A percentile compares a stretch with the other conserved stretches of the same genome.
These are phyloP conservation scores for Cardamine resedifolia DNA, from an alignment of 345 rosid species.

Conservation along the genomic window DNA sequence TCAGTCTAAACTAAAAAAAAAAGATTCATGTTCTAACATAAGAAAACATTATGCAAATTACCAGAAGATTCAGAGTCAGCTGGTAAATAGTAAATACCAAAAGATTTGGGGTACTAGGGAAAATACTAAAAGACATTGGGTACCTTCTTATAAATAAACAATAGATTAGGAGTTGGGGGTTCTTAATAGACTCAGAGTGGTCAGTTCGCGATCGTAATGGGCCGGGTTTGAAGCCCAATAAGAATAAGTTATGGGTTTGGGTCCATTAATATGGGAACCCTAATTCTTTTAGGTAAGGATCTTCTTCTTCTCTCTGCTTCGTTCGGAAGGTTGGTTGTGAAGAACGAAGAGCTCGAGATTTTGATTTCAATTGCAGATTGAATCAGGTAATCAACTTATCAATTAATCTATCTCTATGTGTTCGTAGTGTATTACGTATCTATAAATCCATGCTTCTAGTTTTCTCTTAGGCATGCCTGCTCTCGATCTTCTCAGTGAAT, in stretches of 20 bases:
- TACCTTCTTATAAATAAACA: neutral
- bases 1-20: too few relatives aligned
- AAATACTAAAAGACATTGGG: neutral
- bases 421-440: neutral
- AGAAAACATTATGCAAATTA: too few relatives aligned
- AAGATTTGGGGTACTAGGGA: neutral
- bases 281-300: neutral
- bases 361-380: conserved; percentile 3
- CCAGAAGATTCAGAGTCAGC: neutral
- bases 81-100: neutral
- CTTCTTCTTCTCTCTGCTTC: conserved; percentile 10
- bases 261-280: conserved; percentile 21
- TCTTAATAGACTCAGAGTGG: too few relatives aligned
- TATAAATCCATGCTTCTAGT: neutral
- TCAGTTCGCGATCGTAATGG: neutral
- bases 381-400: conserved; percentile 20
- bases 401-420: neutral
- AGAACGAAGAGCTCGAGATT: conserved; percentile 8
- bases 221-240: conserved; percentile 22
- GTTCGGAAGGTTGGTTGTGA: neutral
- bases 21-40: too few relatives aligned
- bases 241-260: neutral
- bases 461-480: neutral
- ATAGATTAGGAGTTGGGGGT: neutral
- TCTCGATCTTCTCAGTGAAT: neutral